phyloP scores from a whole-genome alignment of 306 rosid species.

The Fagus sylvatica region DNA sequence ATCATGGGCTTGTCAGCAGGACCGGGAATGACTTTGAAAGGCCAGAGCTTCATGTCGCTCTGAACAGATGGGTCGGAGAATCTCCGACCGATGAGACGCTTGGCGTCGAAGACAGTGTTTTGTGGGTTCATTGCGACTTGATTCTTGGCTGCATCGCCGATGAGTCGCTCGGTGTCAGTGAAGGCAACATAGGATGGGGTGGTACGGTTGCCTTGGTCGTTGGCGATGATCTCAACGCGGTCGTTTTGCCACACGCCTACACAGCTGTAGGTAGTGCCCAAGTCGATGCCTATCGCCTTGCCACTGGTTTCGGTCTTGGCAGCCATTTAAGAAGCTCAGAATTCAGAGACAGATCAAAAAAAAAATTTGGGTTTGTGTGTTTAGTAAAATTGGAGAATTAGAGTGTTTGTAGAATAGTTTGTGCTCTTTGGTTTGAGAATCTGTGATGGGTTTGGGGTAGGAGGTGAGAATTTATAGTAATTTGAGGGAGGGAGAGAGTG shows the following conservation, averaged over 20 bases:
- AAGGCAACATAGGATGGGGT: constrained; percentile 90
- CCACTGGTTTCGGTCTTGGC: constrained; percentile 47
- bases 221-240: constrained; percentile 82
- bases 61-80: constrained; percentile 63
- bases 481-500: background rate
- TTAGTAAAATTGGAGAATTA: background rate
- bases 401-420: background rate
- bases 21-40: constrained; percentile 68
- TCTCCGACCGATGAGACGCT: constrained; percentile 72
- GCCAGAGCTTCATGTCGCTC: constrained; percentile 84
- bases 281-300: constrained; percentile 85
- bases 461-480: background rate
- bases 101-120: constrained; percentile 85
- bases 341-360: background rate
- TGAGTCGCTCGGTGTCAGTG: constrained; percentile 77
- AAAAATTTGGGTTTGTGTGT: background rate
- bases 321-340: constrained; percentile 42
- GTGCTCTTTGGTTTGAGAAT: background rate
- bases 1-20: constrained; percentile 74
- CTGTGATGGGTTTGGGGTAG: background rate
- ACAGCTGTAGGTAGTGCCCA: constrained; percentile 91
- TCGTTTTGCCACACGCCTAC: constrained; percentile 82
- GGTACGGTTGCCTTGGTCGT: constrained; percentile 88
- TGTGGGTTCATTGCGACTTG: constrained; percentile 86
- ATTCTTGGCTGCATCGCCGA: constrained; percentile 89